Evolutionary conservation across 2,329 filamentous ascomycete species (phyloP).

Genomic region (Waltergamsia citrina): DNA sequence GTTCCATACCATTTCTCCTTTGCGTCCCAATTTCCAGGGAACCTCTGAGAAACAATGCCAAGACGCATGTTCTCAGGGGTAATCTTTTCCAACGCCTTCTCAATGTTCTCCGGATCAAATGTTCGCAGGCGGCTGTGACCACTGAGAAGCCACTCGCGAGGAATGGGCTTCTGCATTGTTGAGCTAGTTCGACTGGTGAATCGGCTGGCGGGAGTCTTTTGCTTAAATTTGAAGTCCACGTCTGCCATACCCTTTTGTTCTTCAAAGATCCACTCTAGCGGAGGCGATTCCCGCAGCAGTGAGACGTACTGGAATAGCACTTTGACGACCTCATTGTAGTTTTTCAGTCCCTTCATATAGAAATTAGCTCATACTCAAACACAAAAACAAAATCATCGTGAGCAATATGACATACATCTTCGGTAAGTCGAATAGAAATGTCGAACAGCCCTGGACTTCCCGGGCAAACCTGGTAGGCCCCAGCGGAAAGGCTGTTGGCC

Average conservation of each 20-base stretch:
- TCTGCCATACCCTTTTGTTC: slow-evolving; percentile 87
- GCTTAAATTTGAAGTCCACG: slow-evolving; percentile 89
- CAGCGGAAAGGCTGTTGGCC: slow-evolving; percentile 75
- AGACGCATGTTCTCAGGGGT: slow-evolving; percentile 85
- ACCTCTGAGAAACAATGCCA: slow-evolving; percentile 72
- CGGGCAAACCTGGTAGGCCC: slow-evolving; percentile 65
- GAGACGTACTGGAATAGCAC: slow-evolving; percentile 87
- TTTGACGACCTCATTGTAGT: slow-evolving; percentile 76
- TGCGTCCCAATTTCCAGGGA: slow-evolving; percentile 73
- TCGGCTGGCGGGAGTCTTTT: slow-evolving; percentile 81
- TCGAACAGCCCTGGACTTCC: slow-evolving; percentile 71
- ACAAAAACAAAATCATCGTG: slow-evolving; percentile 1
- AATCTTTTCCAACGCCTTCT: slow-evolving; percentile 62
- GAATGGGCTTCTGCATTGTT: slow-evolving; percentile 85
- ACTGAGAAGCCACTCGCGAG: slow-evolving; percentile 80
- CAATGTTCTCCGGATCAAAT: slow-evolving; percentile 72
- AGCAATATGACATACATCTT: slow-evolving; percentile 56
- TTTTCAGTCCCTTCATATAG: slow-evolving; percentile 48
- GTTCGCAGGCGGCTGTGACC: slow-evolving; percentile 66
- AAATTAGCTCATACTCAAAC: slow-evolving; percentile 6
- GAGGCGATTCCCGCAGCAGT: slow-evolving; percentile 68
- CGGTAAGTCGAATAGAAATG: slow-evolving; percentile 69
- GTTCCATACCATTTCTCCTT: slow-evolving; percentile 98
- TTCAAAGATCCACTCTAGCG: slow-evolving; percentile 87
- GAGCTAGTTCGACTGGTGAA: slow-evolving; percentile 81